Evolutionary conservation across 1,139 yeast species (phyloP).

Genomic region (Geotrichum reessii): DNA sequence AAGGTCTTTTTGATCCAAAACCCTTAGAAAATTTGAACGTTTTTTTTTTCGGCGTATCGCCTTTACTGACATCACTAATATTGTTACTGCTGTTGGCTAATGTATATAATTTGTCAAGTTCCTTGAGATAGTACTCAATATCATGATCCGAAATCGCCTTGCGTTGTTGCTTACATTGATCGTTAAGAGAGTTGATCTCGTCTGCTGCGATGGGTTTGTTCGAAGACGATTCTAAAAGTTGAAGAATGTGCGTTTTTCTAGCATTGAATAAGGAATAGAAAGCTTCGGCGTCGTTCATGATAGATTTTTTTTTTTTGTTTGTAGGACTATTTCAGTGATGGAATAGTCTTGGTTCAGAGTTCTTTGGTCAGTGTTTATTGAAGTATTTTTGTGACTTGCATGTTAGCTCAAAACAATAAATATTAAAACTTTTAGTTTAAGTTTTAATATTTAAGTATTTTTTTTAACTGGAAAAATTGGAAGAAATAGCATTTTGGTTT

Average conservation of each 20-base stretch:
- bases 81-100: background rate
- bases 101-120: constrained; percentile 1
- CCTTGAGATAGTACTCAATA: constrained; percentile 6
- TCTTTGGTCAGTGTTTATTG: background rate
- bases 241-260: background rate
- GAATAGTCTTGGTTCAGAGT: background rate
- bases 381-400: background rate
- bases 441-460: background rate
- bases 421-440: background rate
- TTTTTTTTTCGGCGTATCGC: background rate
- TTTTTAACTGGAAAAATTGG: background rate
- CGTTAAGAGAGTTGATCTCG: constrained; percentile 1
- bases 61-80: background rate
- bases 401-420: background rate
- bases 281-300: background rate
- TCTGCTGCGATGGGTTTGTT: background rate
- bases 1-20: background rate
- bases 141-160: constrained; percentile 1
- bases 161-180: background rate
- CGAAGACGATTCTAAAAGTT: background rate
- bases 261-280: background rate
- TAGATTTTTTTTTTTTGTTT: too few relatives aligned
- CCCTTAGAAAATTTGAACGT: constrained; percentile 9
- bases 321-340: too few relatives aligned
- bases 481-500: background rate